These are phyloP conservation scores for Eremochloa ophiuroides DNA, from an alignment of 176 grass and related monocot genomes.

Conservation along the genomic window DNA sequence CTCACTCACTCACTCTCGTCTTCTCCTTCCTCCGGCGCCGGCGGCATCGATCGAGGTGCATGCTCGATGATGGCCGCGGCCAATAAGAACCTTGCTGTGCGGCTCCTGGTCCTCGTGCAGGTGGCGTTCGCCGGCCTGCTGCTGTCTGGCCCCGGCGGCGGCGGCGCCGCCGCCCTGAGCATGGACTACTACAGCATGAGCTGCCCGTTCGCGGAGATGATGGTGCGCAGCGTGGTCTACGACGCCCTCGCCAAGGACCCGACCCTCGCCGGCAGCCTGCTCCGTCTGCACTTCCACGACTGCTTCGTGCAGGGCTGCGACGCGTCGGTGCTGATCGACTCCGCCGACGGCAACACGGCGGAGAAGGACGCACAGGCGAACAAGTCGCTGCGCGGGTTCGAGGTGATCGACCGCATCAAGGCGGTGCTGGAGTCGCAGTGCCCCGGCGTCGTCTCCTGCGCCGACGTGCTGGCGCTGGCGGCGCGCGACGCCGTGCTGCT, in stretches of 20 bases:
- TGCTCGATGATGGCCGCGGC: background rate
- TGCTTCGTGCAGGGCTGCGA: conserved; percentile 98
- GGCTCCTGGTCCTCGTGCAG: conserved; percentile 39
- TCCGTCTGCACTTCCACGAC: conserved; percentile 90
- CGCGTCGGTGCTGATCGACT: conserved; percentile 80
- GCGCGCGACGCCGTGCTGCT: conserved; percentile 74
- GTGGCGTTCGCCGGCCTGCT: conserved; percentile 17
- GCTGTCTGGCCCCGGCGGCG: conserved; percentile 15
- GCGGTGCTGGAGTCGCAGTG: conserved; percentile 51
- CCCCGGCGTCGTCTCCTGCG: conserved; percentile 78
- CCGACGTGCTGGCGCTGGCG: conserved; percentile 66
- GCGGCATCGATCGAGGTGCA: background rate
- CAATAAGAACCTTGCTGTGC: conserved; percentile 26
- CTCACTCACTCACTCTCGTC: conserved; percentile 2
- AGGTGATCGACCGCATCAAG: conserved; percentile 82
- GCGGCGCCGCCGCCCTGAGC: conserved; percentile 50
- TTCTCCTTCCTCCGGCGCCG: background rate
- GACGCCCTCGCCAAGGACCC: conserved; percentile 51
- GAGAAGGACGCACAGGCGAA: conserved; percentile 90
- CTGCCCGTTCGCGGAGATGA: conserved; percentile 72
- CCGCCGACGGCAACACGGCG: conserved; percentile 46
- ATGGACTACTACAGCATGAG: conserved; percentile 72
- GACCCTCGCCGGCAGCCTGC: conserved; percentile 63
- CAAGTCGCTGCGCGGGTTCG: conserved; percentile 67
- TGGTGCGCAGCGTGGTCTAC: conserved; percentile 46